Conservation (phyloP, 768 basidiomycete genomes). For the Cubamyces sp. region DNA sequence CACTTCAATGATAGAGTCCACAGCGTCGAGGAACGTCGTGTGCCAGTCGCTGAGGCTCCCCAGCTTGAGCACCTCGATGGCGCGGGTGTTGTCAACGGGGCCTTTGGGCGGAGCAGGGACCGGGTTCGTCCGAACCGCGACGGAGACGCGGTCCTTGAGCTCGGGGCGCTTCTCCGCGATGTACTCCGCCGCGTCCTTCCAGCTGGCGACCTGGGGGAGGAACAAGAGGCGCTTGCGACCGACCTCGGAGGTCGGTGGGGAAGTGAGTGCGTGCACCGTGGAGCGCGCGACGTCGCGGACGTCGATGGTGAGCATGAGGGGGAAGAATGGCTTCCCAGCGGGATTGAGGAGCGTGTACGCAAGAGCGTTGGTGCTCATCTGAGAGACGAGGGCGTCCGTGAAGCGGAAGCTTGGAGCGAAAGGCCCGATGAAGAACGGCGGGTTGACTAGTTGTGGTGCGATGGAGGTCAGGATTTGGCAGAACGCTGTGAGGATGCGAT, state of each 20-base stretch:
- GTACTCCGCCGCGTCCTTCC: constrained; percentile 10
- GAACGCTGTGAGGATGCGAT: too few species aligned
- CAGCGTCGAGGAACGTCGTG: constrained; percentile 23
- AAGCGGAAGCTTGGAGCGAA: constrained; percentile 20
- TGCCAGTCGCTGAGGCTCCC: constrained; percentile 5
- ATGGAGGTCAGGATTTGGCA: too few species aligned
- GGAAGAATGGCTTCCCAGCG: background rate
- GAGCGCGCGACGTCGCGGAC: constrained; percentile 41
- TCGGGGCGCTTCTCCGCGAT: constrained; percentile 17
- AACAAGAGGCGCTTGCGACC: constrained; percentile 20
- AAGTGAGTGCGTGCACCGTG: constrained; percentile 33
- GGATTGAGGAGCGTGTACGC: constrained; percentile 10
- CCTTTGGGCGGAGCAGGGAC: background rate
- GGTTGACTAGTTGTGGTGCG: constrained; percentile 10
- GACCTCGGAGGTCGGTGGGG: constrained; percentile 3
- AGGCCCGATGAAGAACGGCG: constrained; percentile 21
- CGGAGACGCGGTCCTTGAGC: constrained; percentile 13
- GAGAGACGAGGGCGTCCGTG: background rate
- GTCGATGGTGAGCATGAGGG: constrained; percentile 28
- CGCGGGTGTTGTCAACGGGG: constrained; percentile 18
- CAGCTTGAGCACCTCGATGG: constrained; percentile 24
- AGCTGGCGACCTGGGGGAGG: constrained; percentile 2
- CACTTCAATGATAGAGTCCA: constrained; percentile 20
- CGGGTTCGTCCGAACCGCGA: constrained; percentile 3
- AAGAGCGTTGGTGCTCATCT: constrained; percentile 15